Evolutionary conservation across 139 green algal genomes (phyloP), one percentile per base, ranked within the genome.

Genomic region (Chlamydomonas sphaeroides): DNA sequence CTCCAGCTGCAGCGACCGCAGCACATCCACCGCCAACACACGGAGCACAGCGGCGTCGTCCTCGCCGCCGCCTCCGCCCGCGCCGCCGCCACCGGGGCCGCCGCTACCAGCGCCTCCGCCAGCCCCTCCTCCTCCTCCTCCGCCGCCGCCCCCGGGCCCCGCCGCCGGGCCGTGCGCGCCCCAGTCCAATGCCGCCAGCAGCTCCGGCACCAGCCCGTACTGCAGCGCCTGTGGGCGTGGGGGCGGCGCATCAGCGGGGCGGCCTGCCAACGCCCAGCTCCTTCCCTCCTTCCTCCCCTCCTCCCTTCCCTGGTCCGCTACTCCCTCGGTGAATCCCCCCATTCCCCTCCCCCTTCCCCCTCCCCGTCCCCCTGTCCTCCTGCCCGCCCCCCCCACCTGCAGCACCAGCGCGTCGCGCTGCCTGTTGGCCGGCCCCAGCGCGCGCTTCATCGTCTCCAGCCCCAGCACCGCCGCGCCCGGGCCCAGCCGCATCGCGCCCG

Each of bases 151-250:
- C 45, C 49, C 6, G 56, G 30, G 11, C 42, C 71, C 35, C 18
- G 30, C 41, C 38, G 42, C 74, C 39, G 39, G 21, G 1, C 38
- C 53, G 1, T 21, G 39, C 36, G 41, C 32, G 39, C 89, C 85
- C 94, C 95, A 97, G 79, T 98, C 95, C 59, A 98, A 87, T 33
- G 88, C 61, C 15, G 61, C 26, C 62, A 98, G 87, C 84, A 97
- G 87, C 51, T 79, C 68, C 65, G 79, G 69, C 3, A 80, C 41
- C 5, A 92, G 53, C 0, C 59, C 67, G 56, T 57, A 79, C 23
- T 69, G 42, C 56, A 95, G 74, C 33, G 85, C 89, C 45, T 88
- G 77, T 28, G 36, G 30, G 53, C 5, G 20, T 30, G 10, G 53
- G 11, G 53, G 20, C 10, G 53, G n/a, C n/a, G n/a, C n/a, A n/a